Percentiles rank a stretch among this genome's conserved stretches.
Evolutionary conservation across 139 green algal species (phyloP).

Genomic region (Chlamydomonas sphaeroides): DNA sequence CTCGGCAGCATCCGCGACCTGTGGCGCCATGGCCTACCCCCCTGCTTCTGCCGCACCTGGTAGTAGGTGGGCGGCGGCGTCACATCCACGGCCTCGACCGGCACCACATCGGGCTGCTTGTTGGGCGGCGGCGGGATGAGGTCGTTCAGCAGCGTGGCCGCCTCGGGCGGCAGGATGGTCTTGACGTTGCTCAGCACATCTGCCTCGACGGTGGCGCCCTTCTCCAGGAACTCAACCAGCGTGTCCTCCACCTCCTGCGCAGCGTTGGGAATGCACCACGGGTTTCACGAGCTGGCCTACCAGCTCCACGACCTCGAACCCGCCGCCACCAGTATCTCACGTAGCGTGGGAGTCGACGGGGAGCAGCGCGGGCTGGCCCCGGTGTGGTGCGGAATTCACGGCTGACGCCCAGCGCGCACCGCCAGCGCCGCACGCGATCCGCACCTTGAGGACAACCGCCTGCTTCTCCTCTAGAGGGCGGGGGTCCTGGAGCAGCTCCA

Average conservation of each 20-base stretch:
- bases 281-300: too few species aligned
- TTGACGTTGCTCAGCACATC: slow-evolving; percentile 71
- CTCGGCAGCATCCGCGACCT: too few species aligned
- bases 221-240: slow-evolving; percentile 67
- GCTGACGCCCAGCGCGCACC: too few species aligned
- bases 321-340: too few species aligned
- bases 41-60: too few species aligned
- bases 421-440: too few species aligned
- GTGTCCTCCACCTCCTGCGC: slow-evolving; percentile 70
- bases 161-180: slow-evolving; percentile 55
- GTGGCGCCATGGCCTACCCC: too few species aligned
- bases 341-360: too few species aligned
- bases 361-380: too few species aligned
- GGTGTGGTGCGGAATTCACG: too few species aligned
- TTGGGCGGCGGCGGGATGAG: slow-evolving; percentile 65
- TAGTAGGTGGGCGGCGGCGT: slow-evolving; percentile 55
- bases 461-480: slow-evolving; percentile 75
- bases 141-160: slow-evolving; percentile 53
- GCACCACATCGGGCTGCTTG: slow-evolving; percentile 24
- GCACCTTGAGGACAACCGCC: slow-evolving; percentile 61
- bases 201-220: slow-evolving; percentile 63
- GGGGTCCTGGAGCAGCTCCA: slow-evolving; percentile 68
- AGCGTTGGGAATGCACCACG: neutral
- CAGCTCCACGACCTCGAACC: too few species aligned
- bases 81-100: slow-evolving; percentile 21